A percentile compares a stretch with the other conserved stretches of the same genome.
phyloP scores from a whole-genome alignment of 148 eudicot species.

The Cornus florida region DNA sequence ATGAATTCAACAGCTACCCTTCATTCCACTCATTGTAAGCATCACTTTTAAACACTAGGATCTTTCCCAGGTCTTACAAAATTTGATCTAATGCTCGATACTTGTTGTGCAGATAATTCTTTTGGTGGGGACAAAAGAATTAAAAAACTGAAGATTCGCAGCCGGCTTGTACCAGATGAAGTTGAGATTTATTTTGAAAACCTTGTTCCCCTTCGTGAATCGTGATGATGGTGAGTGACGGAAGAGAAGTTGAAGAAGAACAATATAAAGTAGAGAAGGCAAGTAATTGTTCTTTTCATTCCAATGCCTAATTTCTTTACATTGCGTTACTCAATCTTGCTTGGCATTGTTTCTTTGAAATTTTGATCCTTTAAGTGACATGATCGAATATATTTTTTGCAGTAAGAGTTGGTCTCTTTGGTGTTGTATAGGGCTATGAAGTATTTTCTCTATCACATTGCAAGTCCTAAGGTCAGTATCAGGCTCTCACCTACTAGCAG shows the following conservation, averaged over 20 bases:
- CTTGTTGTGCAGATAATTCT: constrained; percentile 13
- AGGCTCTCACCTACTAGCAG: too few relatives aligned
- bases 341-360: too few relatives aligned
- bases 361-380: too few relatives aligned
- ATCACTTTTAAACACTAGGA: not conserved
- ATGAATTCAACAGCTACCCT: constrained; percentile 25
- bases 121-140: constrained; percentile 39
- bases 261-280: not conserved
- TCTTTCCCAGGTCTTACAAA: not conserved
- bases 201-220: constrained; percentile 30
- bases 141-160: constrained; percentile 14
- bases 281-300: not conserved
- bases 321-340: not conserved
- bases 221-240: not conserved
- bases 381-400: too few relatives aligned
- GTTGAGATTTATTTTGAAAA: constrained; percentile 33
- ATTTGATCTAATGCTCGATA: not conserved
- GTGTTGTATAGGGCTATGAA: too few relatives aligned
- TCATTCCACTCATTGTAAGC: constrained; percentile 45
- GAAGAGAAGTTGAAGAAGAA: constrained; percentile 14
- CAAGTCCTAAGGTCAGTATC: too few relatives aligned
- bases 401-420: too few relatives aligned
- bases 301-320: not conserved
- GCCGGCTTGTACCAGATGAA: not conserved
- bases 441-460: too few relatives aligned